These are phyloP conservation scores for Bidens hawaiensis DNA, from an alignment of 140 eudicot genomes.

Conservation along the genomic window DNA sequence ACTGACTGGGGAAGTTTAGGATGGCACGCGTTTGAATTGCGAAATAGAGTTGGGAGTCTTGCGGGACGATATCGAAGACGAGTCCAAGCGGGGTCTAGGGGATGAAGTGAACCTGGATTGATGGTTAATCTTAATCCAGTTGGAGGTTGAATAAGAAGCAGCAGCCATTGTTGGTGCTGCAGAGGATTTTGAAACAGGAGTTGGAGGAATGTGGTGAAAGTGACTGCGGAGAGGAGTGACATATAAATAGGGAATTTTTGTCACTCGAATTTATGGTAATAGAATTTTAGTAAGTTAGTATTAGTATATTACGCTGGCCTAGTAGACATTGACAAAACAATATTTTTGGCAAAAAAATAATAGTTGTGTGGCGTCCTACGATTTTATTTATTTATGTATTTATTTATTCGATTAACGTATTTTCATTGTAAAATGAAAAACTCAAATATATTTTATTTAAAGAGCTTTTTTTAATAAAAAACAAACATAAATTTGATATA, in stretches of 20 bases:
- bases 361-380: too few relatives aligned
- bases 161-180: not conserved
- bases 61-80: slow-evolving; percentile 10
- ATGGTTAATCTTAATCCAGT: not conserved
- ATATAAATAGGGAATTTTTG: slow-evolving; percentile 3
- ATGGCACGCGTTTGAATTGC: slow-evolving; percentile 2
- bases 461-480: too few relatives aligned
- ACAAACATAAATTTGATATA: too few relatives aligned
- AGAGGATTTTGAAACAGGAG: not conserved
- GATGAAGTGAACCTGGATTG: not conserved
- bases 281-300: not conserved
- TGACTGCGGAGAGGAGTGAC: slow-evolving; percentile 1
- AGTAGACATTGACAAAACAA: too few relatives aligned
- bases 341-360: too few relatives aligned
- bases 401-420: too few relatives aligned
- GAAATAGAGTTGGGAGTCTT: not conserved
- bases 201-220: not conserved
- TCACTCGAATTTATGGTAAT: not conserved
- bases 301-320: not conserved
- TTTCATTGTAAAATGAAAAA: too few relatives aligned
- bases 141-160: slow-evolving; percentile 2
- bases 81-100: slow-evolving; percentile 11
- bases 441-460: too few relatives aligned
- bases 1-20: not conserved
- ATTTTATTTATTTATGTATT: too few relatives aligned